Evolutionary conservation across 768 basidiomycete species (phyloP).

Genomic region (Boletellus ananas): DNA sequence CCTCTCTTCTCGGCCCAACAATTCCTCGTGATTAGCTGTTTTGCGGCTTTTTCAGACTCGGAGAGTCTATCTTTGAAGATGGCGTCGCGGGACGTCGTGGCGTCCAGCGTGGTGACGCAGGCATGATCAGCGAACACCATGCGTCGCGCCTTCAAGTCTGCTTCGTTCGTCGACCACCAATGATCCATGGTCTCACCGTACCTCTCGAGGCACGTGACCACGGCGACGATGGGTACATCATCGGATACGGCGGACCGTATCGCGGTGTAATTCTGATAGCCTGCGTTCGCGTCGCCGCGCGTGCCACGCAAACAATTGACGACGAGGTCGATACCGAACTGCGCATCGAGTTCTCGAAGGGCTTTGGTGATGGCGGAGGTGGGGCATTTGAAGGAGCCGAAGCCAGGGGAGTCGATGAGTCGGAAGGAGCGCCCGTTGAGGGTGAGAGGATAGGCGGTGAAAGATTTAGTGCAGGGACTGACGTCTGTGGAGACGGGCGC

Average conservation of each 20-base stretch:
- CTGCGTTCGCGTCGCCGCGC: conserved; percentile 27
- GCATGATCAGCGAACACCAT: conserved; percentile 39
- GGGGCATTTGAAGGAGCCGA: conserved; percentile 27
- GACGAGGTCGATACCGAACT: conserved; percentile 28
- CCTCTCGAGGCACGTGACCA: conserved; percentile 31
- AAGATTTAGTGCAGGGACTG: conserved; percentile 25
- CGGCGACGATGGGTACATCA: conserved; percentile 30
- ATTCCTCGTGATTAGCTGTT: conserved; percentile 25
- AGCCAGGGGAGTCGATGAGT: conserved; percentile 29
- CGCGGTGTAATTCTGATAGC: conserved; percentile 24
- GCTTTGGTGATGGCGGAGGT: conserved; percentile 22
- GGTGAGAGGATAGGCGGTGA: conserved; percentile 23
- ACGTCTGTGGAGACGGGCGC: conserved; percentile 28
- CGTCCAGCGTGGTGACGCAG: conserved; percentile 36
- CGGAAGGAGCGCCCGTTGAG: conserved; percentile 27
- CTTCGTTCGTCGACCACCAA: conserved; percentile 40
- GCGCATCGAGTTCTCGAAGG: conserved; percentile 26
- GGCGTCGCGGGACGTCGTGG: conserved; percentile 12
- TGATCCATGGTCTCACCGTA: conserved; percentile 29
- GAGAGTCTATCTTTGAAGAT: conserved; percentile 23
- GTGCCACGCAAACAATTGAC: conserved; percentile 27
- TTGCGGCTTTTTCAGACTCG: conserved; percentile 19
- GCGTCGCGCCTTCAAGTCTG: conserved; percentile 27
- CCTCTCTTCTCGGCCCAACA: conserved; percentile 26
- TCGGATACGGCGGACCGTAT: conserved; percentile 29